Evolutionary conservation across 805 yeast genomes (phyloP).

Genomic region (Ogataea trehaloabstinens): DNA sequence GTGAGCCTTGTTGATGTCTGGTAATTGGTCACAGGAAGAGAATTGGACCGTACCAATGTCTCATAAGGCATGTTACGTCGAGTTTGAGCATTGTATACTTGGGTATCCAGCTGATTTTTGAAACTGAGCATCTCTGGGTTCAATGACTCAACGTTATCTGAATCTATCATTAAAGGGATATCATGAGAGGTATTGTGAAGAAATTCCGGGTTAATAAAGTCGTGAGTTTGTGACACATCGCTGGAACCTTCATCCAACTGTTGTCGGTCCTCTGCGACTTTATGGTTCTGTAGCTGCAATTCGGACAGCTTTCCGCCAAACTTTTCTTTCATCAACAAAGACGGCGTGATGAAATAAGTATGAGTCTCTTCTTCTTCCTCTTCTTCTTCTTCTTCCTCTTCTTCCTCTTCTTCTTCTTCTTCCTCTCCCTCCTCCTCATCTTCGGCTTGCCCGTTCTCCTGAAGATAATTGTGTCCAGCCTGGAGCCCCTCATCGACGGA

Average conservation of each 20-base stretch:
- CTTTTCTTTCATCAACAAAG: constrained; percentile 27
- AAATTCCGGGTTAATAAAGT: constrained; percentile 22
- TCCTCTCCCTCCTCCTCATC: constrained; percentile 18
- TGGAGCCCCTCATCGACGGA: constrained; percentile 7
- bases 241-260: background rate
- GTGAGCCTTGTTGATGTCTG: constrained; percentile 21
- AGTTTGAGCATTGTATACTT: background rate
- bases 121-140: constrained; percentile 7
- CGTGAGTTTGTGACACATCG: constrained; percentile 1
- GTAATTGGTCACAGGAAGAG: constrained; percentile 15
- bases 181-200: constrained; percentile 16
- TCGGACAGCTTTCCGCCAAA: constrained; percentile 30
- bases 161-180: constrained; percentile 20
- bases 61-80: constrained; percentile 15
- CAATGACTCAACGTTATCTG: constrained; percentile 22
- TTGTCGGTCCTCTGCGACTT: background rate
- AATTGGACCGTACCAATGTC: constrained; percentile 11
- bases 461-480: background rate
- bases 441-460: constrained; percentile 3
- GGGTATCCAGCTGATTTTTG: constrained; percentile 17
- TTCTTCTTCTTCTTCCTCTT: constrained; percentile 9
- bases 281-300: constrained; percentile 7
- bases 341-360: constrained; percentile 26
- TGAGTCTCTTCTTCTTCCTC: constrained; percentile 7
- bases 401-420: constrained; percentile 13